phyloP scores from a whole-genome alignment of 441 rosid genomes.

The Brassica hybrid region DNA sequence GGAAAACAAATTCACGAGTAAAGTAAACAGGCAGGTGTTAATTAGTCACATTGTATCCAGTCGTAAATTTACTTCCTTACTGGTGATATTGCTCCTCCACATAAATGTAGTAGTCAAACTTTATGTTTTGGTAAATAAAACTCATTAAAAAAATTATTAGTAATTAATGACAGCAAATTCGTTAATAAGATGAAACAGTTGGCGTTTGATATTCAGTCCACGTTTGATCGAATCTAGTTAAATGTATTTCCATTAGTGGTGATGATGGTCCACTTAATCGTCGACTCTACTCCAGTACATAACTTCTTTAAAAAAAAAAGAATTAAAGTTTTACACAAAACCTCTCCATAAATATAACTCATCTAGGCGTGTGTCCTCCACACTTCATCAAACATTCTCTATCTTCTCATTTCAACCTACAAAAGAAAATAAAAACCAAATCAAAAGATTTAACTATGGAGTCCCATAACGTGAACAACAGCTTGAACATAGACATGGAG shows the following conservation, averaged over 20 bases:
- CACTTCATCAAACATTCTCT: slow-evolving; percentile 20
- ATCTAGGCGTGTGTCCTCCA: not conserved
- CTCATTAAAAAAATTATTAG: too few species aligned
- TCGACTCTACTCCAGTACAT: not conserved
- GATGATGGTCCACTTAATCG: not conserved
- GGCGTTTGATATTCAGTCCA: not conserved
- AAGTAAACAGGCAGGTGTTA: not conserved
- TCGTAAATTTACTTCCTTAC: too few species aligned
- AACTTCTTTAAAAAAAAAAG: not conserved
- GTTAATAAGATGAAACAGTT: too few species aligned
- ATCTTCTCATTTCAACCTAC: slow-evolving; percentile 20
- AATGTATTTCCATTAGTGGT: not conserved
- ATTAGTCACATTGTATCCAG: not conserved
- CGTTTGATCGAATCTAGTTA: not conserved
- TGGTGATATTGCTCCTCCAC: too few species aligned
- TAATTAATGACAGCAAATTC: too few species aligned
- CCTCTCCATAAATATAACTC: not conserved
- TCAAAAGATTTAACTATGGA: slow-evolving; percentile 49
- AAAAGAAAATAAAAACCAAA: slow-evolving; percentile 4
- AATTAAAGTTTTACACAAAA: not conserved
- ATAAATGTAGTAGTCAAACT: too few species aligned
- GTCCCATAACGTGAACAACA: slow-evolving; percentile 42
- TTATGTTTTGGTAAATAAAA: too few species aligned
- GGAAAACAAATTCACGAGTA: not conserved
- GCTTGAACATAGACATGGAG: too few species aligned